Evolutionary conservation across 1,284 basidiomycete genomes (phyloP), one percentile per base, ranked within the genome.

Genomic region (Leccinum fuscescens): DNA sequence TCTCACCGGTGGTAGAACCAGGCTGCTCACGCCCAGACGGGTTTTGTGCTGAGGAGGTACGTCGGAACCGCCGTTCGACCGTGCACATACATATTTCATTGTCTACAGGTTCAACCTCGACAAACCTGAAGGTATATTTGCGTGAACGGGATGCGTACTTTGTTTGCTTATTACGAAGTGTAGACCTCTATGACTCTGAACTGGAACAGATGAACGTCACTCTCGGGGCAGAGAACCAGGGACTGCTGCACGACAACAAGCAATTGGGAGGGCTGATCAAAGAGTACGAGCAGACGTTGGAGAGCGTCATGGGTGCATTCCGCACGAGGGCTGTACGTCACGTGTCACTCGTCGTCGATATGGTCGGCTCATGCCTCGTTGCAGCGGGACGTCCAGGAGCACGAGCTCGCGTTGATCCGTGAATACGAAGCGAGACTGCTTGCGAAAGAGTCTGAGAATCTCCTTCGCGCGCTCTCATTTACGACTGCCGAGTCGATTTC

Each of bases 231-330:
- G 96, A 99, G 76, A 99, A 99, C 72, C 90, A 93, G 70, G 78
- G 80, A 3, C 80, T 99, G 31, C 86, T 93, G 67, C 88, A 97
- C 68, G 96, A 99, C 77, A 98, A 98, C 80, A 96, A 97, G 74
- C 94, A 98, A 69, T 82, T 98, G 37, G 93, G 90, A 63, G 80
- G 84, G 6, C 79, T 99, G 54, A 87, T 99, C 65, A 94, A 95
- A 67, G 96, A 99, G 74, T 98, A 97, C 72, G 97, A 99, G 74
- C 90, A 93, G 69, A 98, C 96, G 0, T 79, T 99, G 53, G 97
- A 99, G 76, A 92, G 85, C 14, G 86, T 98, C 53, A 99, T 99
- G 96, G 86, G 87, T 78, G 86, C 90, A 64, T 99, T 99, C 77
- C 83, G 96, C 59, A 91, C 88, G 61, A 88, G 93, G 58, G 95